Base-by-base conservation (phyloP, 257 asterid species). In the Euphrasia confusa region DNA sequence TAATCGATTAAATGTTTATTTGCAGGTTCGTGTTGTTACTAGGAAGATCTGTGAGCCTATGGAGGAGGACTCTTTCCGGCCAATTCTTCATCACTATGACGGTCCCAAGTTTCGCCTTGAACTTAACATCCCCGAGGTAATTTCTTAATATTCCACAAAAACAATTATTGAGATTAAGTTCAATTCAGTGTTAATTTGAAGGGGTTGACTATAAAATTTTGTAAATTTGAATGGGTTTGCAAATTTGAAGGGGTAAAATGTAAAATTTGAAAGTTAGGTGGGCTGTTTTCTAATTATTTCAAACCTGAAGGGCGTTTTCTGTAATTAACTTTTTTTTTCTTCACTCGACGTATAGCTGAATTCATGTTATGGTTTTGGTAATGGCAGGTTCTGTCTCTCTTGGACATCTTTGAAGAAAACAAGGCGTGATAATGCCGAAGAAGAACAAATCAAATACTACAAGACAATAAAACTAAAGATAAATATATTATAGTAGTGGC, bases 71-170 rank as follows among this genome's bases (percentile, higher is more conserved):
- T 80, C 97, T 0, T 93, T 93, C 83, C 77, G 99, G 84, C 99
- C 99, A 32, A 80, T 93, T 27, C 95, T 93, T 71, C 97, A 93
- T 72, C 99, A 93, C 68, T 93, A 93, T 50, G 99, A 93, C 17
- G 99, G 99, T 8, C 99, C 99, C 40, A 93, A 93, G 73, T 93
- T 93, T 81, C 96, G 99, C 11, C 99, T 93, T 0, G 99, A 93
- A 48, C 72, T 93, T 44, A 87, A 77, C 68, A 64, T 90, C 52
- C 98, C 99, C 11, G 99, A 93, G 99, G 98, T 91, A 75, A n/a
- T 28, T 4, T 5, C 58, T 39, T 30, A 5, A 5, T 18, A 24
- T 3, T 21, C 49, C 52, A 4, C 52, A 45, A 11, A 11, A 2
- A 5, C 4, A 7, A 48, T 7, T 2, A 14, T 3, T 0, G 17